A percentile compares a stretch with the other conserved stretches of the same genome.
phyloP scores from a whole-genome alignment of 495 filamentous ascomycete genomes.

The Daldinia grandis region DNA sequence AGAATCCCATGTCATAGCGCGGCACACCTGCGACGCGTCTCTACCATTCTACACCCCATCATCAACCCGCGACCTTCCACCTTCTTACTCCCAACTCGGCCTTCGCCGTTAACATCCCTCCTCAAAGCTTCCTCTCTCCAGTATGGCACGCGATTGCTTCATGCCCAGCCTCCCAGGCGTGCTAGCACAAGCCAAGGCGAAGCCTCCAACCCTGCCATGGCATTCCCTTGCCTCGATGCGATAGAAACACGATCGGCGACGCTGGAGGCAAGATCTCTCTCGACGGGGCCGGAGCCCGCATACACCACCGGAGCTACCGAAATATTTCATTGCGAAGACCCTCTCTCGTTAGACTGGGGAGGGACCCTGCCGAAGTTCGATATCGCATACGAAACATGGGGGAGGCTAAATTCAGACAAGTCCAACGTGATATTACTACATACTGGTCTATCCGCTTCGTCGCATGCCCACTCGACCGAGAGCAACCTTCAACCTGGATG shows the following conservation, averaged over 20 bases:
- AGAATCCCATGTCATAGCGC: constrained; percentile 22
- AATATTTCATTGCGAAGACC: constrained; percentile 73
- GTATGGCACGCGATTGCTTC: constrained; percentile 41
- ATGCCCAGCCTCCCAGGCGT: constrained; percentile 46
- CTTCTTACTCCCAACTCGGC: constrained; percentile 23
- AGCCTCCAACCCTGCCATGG: constrained; percentile 86
- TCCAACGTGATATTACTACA: constrained; percentile 93
- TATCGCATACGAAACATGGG: constrained; percentile 96
- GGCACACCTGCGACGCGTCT: constrained; percentile 31
- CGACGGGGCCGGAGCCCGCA: constrained; percentile 84
- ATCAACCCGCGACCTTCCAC: constrained; percentile 5
- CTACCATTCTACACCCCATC: constrained; percentile 22
- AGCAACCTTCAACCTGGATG: constrained; percentile 89
- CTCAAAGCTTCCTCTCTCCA: constrained; percentile 7
- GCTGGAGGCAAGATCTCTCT: constrained; percentile 75
- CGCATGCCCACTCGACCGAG: constrained; percentile 90
- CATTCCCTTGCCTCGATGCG: constrained; percentile 94
- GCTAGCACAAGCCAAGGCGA: constrained; percentile 44
- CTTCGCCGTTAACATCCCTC: constrained; percentile 11
- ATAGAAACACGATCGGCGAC: constrained; percentile 83
- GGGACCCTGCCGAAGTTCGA: constrained; percentile 85
- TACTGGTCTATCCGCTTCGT: constrained; percentile 93
- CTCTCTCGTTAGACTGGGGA: constrained; percentile 91
- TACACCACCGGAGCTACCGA: constrained; percentile 89
- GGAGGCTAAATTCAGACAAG: constrained; percentile 76